phyloP scores from a whole-genome alignment of 2,329 filamentous ascomycete genomes.

The Geoglossum cookeanum region DNA sequence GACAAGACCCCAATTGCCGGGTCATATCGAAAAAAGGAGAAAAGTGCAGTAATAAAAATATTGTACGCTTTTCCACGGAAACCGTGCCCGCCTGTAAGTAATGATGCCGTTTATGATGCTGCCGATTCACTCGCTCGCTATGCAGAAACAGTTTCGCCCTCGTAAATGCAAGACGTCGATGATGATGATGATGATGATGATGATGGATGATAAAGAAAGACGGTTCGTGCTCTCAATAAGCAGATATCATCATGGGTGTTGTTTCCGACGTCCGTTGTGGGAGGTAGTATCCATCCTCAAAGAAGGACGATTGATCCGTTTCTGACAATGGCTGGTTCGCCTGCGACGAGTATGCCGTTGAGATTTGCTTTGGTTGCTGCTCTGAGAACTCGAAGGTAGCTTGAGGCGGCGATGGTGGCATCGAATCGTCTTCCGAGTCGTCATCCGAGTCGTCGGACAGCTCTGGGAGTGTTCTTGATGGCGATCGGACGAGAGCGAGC shows the following conservation, averaged over 20 bases:
- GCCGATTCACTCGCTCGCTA: not conserved
- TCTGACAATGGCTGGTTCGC: conserved; percentile 13
- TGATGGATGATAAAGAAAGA: not conserved
- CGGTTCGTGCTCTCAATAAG: conserved; percentile 20
- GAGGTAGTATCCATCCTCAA: conserved; percentile 30
- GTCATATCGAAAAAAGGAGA: not conserved
- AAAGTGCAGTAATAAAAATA: not conserved
- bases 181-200: not conserved
- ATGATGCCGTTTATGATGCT: not conserved
- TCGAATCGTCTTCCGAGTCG: conserved; percentile 46
- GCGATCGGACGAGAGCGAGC: conserved; percentile 5
- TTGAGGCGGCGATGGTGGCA: conserved; percentile 51
- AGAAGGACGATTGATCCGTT: conserved; percentile 21
- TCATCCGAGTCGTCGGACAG: conserved; percentile 20
- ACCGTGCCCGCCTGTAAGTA: not conserved
- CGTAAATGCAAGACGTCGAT: conserved; percentile 1
- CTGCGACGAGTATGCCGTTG: conserved; percentile 19
- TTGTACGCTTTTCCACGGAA: not conserved
- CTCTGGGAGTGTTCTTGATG: conserved; percentile 4
- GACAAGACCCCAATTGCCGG: not conserved
- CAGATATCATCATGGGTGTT: conserved; percentile 27
- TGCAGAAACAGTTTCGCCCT: conserved; percentile 1
- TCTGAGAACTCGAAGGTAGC: conserved; percentile 39
- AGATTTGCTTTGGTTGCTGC: conserved; percentile 30
- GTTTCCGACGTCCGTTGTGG: conserved; percentile 15